Evolutionary conservation across 306 rosid species (phyloP), one percentile per base, ranked within the genome.

Genomic region (Quercus robur): DNA sequence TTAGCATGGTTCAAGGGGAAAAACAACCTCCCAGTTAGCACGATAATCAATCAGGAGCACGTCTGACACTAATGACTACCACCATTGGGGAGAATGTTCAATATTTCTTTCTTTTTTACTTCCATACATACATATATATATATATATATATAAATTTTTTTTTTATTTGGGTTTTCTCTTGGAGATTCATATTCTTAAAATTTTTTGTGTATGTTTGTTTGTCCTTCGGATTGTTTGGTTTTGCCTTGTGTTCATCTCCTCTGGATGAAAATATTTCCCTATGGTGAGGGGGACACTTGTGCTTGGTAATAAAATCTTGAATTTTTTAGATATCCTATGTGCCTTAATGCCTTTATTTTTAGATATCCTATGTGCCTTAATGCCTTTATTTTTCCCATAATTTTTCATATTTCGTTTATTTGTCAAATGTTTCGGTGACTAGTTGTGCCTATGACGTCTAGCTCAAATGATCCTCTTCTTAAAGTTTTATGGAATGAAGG

Each of bases 11-110:
- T 46, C 52, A 46, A 46, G 52, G 52, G 52, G 52, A 46, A 46
- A 46, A 46, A 46, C 14, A 46, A 46, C 15, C 52, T 46, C 52
- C 52, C 4, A 11, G 15, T 46, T 46, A 46, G 4, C 3, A 46
- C 1, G 52, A 3, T 46, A 64, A 72, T 77, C 77, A 73, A 73
- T 75, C 81, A 68, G 87, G 64, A 73, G 80, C 81, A 71, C 15
- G 1, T 9, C 14, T 80, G 82, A 87, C 87, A 28, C 70, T 49
- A 76, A 64, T 81, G 77, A 72, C 77, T 74, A 80, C 72, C 76
- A 56, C 69, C 64, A 67, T 79, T 80, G 85, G 80, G 54, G 81
- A 66, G 71, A 44, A 44, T 82, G 66, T 76, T 80, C 80, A 71
- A 52, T 72, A 80, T 28, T 78, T 44, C 51, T 44, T 7, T 44